Percentiles rank a stretch among this genome's conserved stretches.
Evolutionary conservation across 257 asterid genomes (phyloP).

Genomic region (Avicennia marina): DNA sequence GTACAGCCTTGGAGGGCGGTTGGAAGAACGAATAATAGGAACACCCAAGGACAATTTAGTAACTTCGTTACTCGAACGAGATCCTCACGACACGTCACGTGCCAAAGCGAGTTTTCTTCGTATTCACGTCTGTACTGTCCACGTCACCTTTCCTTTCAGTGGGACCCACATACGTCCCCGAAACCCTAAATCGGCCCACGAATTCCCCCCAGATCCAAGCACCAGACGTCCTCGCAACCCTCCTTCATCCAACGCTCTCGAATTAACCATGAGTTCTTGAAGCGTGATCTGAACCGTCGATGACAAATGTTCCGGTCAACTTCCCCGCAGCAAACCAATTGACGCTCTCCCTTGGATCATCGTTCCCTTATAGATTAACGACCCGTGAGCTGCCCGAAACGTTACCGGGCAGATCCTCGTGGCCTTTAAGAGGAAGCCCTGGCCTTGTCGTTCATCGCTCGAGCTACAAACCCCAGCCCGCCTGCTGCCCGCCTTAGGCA

Average conservation of each 20-base stretch:
- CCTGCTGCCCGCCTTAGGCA: neutral
- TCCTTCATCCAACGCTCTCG: conserved; percentile 13
- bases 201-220: conserved; percentile 9
- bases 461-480: conserved; percentile 44
- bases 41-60: conserved; percentile 26
- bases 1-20: too few relatives aligned
- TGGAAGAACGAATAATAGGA: too few relatives aligned
- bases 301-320: conserved; percentile 66
- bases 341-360: conserved; percentile 36
- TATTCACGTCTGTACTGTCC: conserved; percentile 44
- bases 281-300: conserved; percentile 23
- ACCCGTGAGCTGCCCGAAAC: conserved; percentile 51
- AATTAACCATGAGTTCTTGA: conserved; percentile 32
- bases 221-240: conserved; percentile 21
- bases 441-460: conserved; percentile 58
- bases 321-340: conserved; percentile 50
- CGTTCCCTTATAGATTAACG: conserved; percentile 25
- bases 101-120: conserved; percentile 45
- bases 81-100: conserved; percentile 58
- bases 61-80: conserved; percentile 19
- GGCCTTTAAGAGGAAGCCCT: conserved; percentile 77
- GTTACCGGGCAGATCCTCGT: conserved; percentile 73
- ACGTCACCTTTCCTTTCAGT: conserved; percentile 18
- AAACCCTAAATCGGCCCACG: too few relatives aligned
- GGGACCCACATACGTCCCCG: conserved; percentile 41